phyloP scores from a whole-genome alignment of 176 grass and related monocot species.

The Raddia guianensis region DNA sequence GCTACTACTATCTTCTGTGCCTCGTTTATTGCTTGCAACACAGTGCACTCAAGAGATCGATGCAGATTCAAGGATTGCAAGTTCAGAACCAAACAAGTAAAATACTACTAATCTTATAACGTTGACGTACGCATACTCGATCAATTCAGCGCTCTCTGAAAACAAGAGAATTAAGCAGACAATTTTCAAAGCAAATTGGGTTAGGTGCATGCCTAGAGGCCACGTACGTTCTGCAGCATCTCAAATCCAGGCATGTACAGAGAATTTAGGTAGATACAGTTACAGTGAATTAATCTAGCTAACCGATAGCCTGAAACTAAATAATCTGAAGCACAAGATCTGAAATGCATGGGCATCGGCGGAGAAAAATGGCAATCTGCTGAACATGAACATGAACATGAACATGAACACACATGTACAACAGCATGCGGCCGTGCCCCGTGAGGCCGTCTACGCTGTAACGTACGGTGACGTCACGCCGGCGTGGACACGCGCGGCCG shows the following conservation, averaged over 20 bases:
- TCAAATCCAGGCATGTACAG: too few species aligned
- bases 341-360: not conserved
- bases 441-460: not conserved
- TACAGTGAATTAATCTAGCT: not conserved
- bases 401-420: too few species aligned
- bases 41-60: too few species aligned
- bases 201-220: not conserved
- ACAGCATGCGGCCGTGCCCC: too few species aligned
- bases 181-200: not conserved
- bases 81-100: not conserved
- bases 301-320: not conserved
- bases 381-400: too few species aligned
- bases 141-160: too few species aligned
- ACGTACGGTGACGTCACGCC: not conserved
- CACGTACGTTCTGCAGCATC: not conserved
- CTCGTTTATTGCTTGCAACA: not conserved
- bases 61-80: too few species aligned
- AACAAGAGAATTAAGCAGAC: not conserved
- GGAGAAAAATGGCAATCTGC: not conserved
- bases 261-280: not conserved
- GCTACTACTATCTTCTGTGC: not conserved
- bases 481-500: not conserved
- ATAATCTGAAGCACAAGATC: not conserved
- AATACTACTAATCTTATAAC: not conserved
- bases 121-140: not conserved